Evolutionary conservation across 2,329 filamentous ascomycete genomes (phyloP).

Genomic region (Fusarium ramigenum): DNA sequence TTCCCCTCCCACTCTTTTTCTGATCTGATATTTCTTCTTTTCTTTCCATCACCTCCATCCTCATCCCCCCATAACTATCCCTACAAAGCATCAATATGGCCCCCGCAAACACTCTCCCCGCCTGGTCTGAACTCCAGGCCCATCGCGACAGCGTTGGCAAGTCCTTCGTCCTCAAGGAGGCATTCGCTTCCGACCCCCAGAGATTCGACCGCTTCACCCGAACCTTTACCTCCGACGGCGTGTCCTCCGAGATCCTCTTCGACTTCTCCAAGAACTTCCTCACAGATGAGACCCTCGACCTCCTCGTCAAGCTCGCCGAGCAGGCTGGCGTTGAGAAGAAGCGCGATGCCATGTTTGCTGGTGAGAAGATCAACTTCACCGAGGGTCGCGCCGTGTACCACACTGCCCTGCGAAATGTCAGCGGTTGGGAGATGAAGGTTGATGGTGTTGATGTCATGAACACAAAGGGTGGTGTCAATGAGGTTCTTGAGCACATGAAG

Average conservation of each 20-base stretch:
- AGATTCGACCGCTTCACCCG: conserved; percentile 92
- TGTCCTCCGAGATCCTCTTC: conserved; percentile 91
- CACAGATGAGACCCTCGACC: conserved; percentile 87
- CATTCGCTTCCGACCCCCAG: conserved; percentile 86
- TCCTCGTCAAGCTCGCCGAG: conserved; percentile 89
- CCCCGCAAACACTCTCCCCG: conserved; percentile 84
- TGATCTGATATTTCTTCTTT: background rate
- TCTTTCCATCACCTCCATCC: background rate
- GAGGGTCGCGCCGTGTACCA: conserved; percentile 97
- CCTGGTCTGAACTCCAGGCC: conserved; percentile 90
- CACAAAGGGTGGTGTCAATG: conserved; percentile 86
- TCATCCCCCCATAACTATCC: background rate
- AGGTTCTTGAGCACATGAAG: conserved; percentile 96
- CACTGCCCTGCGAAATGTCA: conserved; percentile 89
- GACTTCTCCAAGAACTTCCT: conserved; percentile 99
- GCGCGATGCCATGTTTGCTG: conserved; percentile 96
- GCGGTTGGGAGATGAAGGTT: conserved; percentile 83
- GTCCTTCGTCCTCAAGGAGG: conserved; percentile 91
- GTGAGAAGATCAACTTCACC: conserved; percentile 99
- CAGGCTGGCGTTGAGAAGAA: conserved; percentile 92
- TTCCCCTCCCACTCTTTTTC: conserved; percentile 22
- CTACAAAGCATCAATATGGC: conserved; percentile 62
- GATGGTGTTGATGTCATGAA: conserved; percentile 94
- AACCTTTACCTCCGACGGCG: conserved; percentile 82
- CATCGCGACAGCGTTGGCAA: conserved; percentile 89